Percentiles rank a stretch among this genome's conserved stretches.
phyloP scores from a whole-genome alignment of 2,329 filamentous ascomycete genomes.

The Myriosclerotinia scirpicola region DNA sequence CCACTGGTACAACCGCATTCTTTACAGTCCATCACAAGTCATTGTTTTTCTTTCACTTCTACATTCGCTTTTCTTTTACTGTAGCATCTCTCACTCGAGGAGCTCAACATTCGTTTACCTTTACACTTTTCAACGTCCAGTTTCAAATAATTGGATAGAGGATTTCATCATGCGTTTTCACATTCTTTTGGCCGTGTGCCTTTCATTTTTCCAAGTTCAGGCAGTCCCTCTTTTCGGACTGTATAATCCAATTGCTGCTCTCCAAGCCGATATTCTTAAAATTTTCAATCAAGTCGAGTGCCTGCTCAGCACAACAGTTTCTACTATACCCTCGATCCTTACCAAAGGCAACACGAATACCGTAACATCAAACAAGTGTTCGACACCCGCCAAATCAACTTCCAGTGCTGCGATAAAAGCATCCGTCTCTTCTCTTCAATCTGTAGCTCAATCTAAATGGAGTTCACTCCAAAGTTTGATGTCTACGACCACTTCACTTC shows the following conservation, averaged over 20 bases:
- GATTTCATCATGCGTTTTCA: constrained; percentile 1
- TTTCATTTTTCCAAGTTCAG: not conserved
- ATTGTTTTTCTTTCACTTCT: not conserved
- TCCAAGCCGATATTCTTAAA: constrained; percentile 9
- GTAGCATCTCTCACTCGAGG: constrained; percentile 13
- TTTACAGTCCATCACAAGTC: not conserved
- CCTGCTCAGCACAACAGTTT: not conserved
- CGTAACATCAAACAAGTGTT: constrained; percentile 5
- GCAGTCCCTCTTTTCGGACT: not conserved
- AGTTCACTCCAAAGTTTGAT: constrained; percentile 13
- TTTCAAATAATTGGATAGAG: not conserved
- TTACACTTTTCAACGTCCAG: not conserved
- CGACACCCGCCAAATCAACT: not conserved
- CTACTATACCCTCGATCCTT: constrained; percentile 6
- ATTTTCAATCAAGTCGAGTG: constrained; percentile 5
- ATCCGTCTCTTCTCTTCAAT: constrained; percentile 15
- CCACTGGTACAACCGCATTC: constrained; percentile 6
- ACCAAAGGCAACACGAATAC: not conserved
- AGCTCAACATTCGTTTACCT: not conserved
- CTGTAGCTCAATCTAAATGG: constrained; percentile 13
- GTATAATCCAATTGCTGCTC: constrained; percentile 3
- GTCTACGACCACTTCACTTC: constrained; percentile 11
- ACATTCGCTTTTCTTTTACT: not conserved
- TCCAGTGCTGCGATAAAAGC: not conserved
- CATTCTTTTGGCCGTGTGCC: constrained; percentile 20